Conservation (phyloP, 2,329 filamentous ascomycete genomes). For the Beauveria sp. region DNA sequence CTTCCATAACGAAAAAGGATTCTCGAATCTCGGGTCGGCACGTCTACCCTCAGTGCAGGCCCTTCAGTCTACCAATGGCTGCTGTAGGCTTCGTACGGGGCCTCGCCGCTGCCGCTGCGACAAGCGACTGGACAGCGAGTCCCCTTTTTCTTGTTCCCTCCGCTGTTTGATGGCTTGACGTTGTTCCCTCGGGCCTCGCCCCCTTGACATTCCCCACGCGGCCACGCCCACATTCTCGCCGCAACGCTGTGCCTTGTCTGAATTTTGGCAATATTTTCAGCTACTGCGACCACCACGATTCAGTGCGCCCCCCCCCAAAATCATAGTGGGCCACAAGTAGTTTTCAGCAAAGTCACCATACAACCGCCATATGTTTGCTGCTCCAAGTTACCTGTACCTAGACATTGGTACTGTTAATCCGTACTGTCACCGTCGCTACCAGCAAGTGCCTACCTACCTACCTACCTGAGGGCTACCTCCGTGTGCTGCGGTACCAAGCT, state of each 20-base stretch:
- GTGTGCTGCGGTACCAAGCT: not conserved
- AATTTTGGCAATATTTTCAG: not conserved
- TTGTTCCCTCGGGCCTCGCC: not conserved
- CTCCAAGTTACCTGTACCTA: not conserved
- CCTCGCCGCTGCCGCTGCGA: not conserved
- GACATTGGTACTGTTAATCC: no score
- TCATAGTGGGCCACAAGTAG: not conserved
- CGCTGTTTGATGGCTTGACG: not conserved
- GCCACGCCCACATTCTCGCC: not conserved
- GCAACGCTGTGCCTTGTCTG: constrained; percentile 1
- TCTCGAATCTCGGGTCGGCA: not conserved
- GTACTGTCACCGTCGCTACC: not conserved
- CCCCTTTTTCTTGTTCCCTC: not conserved
- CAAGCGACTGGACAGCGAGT: not conserved
- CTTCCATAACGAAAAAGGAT: not conserved
- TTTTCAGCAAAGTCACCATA: not conserved
- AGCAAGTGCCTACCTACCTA: not conserved
- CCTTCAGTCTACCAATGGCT: not conserved
- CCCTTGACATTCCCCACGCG: not conserved
- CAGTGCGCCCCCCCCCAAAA: not conserved
- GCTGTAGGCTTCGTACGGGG: not conserved
- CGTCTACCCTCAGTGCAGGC: not conserved
- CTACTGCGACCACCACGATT: not conserved
- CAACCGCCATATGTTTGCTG: not conserved
- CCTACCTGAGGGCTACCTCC: no score